A percentile compares a stretch with the other conserved stretches of the same genome.
Evolutionary conservation across 2,329 filamentous ascomycete species (phyloP).

Genomic region (Ceratocystis eucalypticola): DNA sequence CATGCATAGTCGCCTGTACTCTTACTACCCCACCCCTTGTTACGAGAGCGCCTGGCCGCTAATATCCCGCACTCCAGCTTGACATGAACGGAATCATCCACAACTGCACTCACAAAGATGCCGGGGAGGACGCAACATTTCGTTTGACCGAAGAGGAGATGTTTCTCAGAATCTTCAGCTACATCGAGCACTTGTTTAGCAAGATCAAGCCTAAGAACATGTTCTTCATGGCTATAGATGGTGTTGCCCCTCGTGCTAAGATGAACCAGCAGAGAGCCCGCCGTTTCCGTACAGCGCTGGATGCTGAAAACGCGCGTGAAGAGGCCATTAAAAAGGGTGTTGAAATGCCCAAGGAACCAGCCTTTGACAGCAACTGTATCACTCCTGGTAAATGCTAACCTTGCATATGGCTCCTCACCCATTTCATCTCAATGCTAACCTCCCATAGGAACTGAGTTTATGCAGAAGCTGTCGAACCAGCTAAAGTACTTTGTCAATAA

Average conservation of each 20-base stretch:
- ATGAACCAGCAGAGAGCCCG: constrained; percentile 98
- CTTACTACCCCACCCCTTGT: not conserved
- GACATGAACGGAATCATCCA: constrained; percentile 99
- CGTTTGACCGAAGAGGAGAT: constrained; percentile 95
- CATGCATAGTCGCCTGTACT: constrained; percentile 18
- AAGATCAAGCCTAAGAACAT: constrained; percentile 98
- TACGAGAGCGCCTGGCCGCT: not conserved
- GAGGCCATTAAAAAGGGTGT: constrained; percentile 82
- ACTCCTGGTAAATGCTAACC: constrained; percentile 52
- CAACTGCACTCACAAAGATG: constrained; percentile 97
- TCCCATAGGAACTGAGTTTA: constrained; percentile 63
- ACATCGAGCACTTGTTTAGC: constrained; percentile 95
- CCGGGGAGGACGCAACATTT: constrained; percentile 70
- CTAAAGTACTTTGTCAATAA: constrained; percentile 98
- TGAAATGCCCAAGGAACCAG: constrained; percentile 85
- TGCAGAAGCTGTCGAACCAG: constrained; percentile 89
- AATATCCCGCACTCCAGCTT: constrained; percentile 37
- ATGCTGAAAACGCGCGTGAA: constrained; percentile 77
- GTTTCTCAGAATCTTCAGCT: constrained; percentile 99
- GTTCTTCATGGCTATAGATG: constrained; percentile 99
- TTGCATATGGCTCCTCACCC: not conserved
- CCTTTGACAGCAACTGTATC: constrained; percentile 98
- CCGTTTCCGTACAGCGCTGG: constrained; percentile 85
- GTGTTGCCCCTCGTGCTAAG: constrained; percentile 92
- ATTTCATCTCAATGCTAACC: constrained; percentile 19